Percentiles rank a stretch among this genome's conserved stretches.
Conservation (phyloP, 2,329 filamentous ascomycete genomes). For the Venturia carpophila region DNA sequence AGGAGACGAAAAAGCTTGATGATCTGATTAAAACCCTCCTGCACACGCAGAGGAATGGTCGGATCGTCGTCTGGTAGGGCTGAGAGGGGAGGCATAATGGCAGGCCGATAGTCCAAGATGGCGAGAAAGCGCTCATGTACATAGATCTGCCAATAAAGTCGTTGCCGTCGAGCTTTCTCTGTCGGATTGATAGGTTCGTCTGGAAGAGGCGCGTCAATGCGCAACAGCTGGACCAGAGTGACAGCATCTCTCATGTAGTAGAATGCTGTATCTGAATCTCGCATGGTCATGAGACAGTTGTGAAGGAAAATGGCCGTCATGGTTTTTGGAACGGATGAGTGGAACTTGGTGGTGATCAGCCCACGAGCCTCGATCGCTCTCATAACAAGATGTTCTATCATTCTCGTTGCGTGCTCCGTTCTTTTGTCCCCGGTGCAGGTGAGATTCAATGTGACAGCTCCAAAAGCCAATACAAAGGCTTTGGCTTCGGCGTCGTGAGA, state of each 20-base stretch:
- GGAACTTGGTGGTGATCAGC: slow-evolving; percentile 33
- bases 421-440: slow-evolving; percentile 30
- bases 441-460: slow-evolving; percentile 39
- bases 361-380: slow-evolving; percentile 32
- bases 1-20: slow-evolving; percentile 40
- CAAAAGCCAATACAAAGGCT: slow-evolving; percentile 40
- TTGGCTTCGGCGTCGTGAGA: slow-evolving; percentile 32
- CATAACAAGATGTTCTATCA: slow-evolving; percentile 30
- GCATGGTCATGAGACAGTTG: slow-evolving; percentile 44
- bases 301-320: slow-evolving; percentile 48
- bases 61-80: slow-evolving; percentile 35
- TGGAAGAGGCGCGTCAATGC: slow-evolving; percentile 35
- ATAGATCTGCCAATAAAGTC: slow-evolving; percentile 49
- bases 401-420: slow-evolving; percentile 28
- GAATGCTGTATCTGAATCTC: slow-evolving; percentile 43
- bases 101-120: slow-evolving; percentile 43
- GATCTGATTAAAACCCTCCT: slow-evolving; percentile 38
- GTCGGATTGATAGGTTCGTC: slow-evolving; percentile 28
- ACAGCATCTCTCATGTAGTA: slow-evolving; percentile 46
- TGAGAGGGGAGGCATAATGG: slow-evolving; percentile 34
- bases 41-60: slow-evolving; percentile 32
- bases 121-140: slow-evolving; percentile 52
- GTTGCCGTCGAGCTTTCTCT: slow-evolving; percentile 38
- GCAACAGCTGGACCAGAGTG: slow-evolving; percentile 38
- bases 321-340: slow-evolving; percentile 39